A percentile compares a stretch with the other conserved stretches of the same genome.
phyloP scores from a whole-genome alignment of 768 basidiomycete species.

The Tephrocybe rancida region DNA sequence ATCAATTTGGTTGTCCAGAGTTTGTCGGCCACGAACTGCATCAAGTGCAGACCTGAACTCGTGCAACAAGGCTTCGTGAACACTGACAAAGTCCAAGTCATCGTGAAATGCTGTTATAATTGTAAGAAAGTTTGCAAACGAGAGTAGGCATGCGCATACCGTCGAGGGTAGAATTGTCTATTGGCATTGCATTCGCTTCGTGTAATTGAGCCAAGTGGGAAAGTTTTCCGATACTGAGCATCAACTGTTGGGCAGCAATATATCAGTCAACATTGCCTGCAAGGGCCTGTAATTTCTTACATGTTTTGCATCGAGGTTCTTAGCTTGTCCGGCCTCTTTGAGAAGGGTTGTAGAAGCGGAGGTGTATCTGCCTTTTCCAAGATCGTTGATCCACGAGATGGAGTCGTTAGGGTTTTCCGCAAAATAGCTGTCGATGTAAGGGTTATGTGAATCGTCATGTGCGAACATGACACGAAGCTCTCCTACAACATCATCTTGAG shows the following conservation, averaged over 20 bases:
- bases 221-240: constrained; percentile 91
- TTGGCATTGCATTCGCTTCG: constrained; percentile 40
- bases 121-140: constrained; percentile 1
- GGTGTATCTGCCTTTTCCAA: constrained; percentile 68
- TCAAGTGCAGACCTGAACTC: constrained; percentile 58
- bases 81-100: constrained; percentile 82
- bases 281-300: constrained; percentile 46
- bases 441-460: constrained; percentile 63
- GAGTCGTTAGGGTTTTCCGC: constrained; percentile 53
- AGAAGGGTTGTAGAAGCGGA: constrained; percentile 67
- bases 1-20: constrained; percentile 70
- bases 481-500: constrained; percentile 42
- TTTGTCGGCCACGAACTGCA: constrained; percentile 57
- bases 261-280: not conserved
- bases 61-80: constrained; percentile 70
- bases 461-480: constrained; percentile 83
- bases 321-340: constrained; percentile 57
- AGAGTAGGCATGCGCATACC: constrained; percentile 36
- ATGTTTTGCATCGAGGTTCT: constrained; percentile 72
- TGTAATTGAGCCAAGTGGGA: constrained; percentile 80
- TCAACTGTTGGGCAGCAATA: constrained; percentile 52
- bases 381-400: constrained; percentile 88
- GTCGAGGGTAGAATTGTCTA: constrained; percentile 57
- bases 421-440: constrained; percentile 77
- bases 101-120: constrained; percentile 91